Conservation (phyloP, 73 alveolate species). For the Paramecium biaurelia region DNA sequence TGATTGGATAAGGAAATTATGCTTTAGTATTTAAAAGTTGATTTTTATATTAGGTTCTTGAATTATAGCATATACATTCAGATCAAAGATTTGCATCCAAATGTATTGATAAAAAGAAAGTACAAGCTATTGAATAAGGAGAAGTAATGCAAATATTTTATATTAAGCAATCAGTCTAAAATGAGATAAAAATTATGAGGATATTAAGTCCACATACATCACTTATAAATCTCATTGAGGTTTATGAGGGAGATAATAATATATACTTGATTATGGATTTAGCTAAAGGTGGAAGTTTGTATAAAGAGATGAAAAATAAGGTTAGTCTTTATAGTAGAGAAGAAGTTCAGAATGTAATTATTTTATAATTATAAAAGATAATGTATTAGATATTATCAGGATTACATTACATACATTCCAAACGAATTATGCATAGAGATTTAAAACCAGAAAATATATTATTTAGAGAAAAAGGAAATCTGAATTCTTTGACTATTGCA, state of each 20-base stretch:
- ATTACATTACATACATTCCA: conserved; percentile 43
- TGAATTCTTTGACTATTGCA: conserved; percentile 50
- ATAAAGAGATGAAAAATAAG: conserved; percentile 22
- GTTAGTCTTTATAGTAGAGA: conserved; percentile 31
- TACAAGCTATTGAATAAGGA: conserved; percentile 50
- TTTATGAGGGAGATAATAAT: conserved; percentile 92
- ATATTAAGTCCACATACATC: not conserved
- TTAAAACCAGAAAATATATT: conserved; percentile 64
- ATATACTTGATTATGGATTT: conserved; percentile 84
- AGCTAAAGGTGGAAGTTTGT: conserved; percentile 62
- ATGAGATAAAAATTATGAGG: conserved; percentile 58
- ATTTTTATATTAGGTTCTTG: conserved; percentile 3
- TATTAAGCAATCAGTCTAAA: conserved; percentile 48
- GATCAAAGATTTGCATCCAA: conserved; percentile 56
- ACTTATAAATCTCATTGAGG: conserved; percentile 80
- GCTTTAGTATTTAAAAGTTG: conserved; percentile 19
- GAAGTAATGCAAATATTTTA: not conserved
- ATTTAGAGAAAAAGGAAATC: conserved; percentile 29
- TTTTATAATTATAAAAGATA: not conserved
- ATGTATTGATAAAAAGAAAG: conserved; percentile 57
- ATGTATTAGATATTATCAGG: conserved; percentile 55
- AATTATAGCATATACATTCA: conserved; percentile 43
- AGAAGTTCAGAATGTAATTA: conserved; percentile 16
- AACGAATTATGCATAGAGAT: conserved; percentile 64
- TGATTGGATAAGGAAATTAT: conserved; percentile 38